Evolutionary conservation across 352 stramenopile genomes (phyloP), one percentile per base, ranked within the genome.

Genomic region (Pythium sp.): DNA sequence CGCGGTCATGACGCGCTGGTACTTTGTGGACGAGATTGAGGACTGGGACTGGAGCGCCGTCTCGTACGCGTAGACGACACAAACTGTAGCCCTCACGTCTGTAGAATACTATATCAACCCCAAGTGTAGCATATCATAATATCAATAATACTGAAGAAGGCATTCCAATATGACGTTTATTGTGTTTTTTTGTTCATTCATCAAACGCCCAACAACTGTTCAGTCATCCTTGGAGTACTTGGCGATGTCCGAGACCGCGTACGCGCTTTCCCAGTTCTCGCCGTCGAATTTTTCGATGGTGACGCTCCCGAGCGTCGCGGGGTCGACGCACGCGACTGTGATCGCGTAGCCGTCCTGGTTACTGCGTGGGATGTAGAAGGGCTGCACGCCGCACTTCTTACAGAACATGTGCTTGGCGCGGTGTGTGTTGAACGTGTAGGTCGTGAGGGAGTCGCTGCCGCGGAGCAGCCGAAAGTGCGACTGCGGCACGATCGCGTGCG

Each of bases 361-460:
- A 71, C 80, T 92, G 64, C 87, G 84, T 34, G 89, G 87, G 38
- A 87, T 74, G 73, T 95, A 96, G 72, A 94, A 95, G 5, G 82
- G 67, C 67, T 90, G 77, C 43, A 96, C 86, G 26, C 87, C 89
- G 64, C 89, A 96, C 18, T 64, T 46, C 54, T 83, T 80, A 84
- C 89, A 95, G 75, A 95, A 94, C 62, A 88, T 22, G 74, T 96
- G 89, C 72, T 91, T 76, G 46, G 89, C 87, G 57, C 72, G 70
- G 72, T 86, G 80, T 57, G 84, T 94, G 73, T 92, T 89, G 78
- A 96, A 95, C 56, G 81, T 90, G 76, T 96, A 95, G 55, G 74
- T 77, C 9, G 86, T 80, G n/a, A 95, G 74, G 49, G 65, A 67
- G 59, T 90, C 79, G 2, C 71, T 36, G 28, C 80, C 81, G 14